Percentiles rank a stretch among this genome's conserved stretches.
Conservation (phyloP, 768 basidiomycete species). For the Mycena epipterygia region DNA sequence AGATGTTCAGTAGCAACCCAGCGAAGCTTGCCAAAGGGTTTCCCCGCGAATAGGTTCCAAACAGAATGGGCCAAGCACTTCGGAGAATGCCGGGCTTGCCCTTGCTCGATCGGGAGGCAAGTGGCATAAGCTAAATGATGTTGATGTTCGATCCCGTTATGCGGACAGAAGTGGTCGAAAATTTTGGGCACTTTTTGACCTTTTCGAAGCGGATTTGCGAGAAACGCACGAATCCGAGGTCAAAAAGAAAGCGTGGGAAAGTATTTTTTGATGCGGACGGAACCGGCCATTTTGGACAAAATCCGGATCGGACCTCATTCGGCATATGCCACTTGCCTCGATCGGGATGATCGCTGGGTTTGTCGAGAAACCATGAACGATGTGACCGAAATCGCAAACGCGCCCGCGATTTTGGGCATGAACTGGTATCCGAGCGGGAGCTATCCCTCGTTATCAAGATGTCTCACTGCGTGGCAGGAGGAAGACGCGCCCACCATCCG, state of each 20-base stretch:
- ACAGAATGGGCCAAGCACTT: background rate
- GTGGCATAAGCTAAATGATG: no score
- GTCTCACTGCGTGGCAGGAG: background rate
- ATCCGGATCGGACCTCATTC: no score
- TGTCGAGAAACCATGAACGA: background rate
- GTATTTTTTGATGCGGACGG: no score
- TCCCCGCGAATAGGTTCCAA: slow-evolving; percentile 10
- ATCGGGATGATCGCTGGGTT: background rate
- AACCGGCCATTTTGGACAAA: no score
- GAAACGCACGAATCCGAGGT: no score
- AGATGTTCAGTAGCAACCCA: slow-evolving; percentile 8
- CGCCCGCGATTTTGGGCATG: slow-evolving; percentile 4
- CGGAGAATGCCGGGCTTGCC: background rate
- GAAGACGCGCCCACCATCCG: background rate
- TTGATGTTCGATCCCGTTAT: no score
- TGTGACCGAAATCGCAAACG: slow-evolving; percentile 1
- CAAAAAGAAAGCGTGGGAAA: no score
- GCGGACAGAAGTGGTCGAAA: no score
- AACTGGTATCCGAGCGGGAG: slow-evolving; percentile 15
- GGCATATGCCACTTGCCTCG: no score
- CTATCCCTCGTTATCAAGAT: background rate
- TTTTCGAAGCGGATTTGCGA: no score
- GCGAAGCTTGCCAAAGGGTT: slow-evolving; percentile 1
- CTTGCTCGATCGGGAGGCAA: background rate
- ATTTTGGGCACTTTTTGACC: no score